A percentile compares a stretch with the other conserved stretches of the same genome.
Conservation (phyloP, 2,329 filamentous ascomycete species). For the Raffaelea ambrosiae region DNA sequence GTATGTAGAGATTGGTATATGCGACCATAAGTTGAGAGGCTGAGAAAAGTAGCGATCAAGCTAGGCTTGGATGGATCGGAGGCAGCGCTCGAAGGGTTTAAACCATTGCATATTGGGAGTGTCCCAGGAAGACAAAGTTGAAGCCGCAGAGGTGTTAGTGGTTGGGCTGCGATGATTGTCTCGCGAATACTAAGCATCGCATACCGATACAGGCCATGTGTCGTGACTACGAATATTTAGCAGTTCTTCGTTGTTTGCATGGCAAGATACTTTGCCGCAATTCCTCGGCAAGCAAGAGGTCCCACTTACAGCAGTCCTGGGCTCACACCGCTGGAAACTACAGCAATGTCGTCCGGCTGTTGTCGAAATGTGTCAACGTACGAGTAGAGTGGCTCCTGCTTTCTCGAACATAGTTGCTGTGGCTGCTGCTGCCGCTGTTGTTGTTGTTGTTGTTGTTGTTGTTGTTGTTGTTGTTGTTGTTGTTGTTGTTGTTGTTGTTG, state of each 20-base stretch:
- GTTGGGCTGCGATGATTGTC: background rate
- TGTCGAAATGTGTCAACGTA: constrained; percentile 2
- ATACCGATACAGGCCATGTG: constrained; percentile 7
- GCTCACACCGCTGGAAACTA: background rate
- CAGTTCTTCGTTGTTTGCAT: too few relatives aligned
- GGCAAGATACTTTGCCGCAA: too few relatives aligned
- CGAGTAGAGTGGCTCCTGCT: background rate
- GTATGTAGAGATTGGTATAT: constrained; percentile 4
- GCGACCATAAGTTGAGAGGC: background rate
- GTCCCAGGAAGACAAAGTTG: background rate
- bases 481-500: too few relatives aligned
- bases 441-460: too few relatives aligned
- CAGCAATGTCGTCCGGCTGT: constrained; percentile 4
- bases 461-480: too few relatives aligned
- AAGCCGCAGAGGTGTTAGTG: background rate
- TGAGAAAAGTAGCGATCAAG: constrained; percentile 9
- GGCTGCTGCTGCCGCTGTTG: background rate
- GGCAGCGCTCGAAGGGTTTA: constrained; percentile 10
- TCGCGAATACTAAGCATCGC: constrained; percentile 10
- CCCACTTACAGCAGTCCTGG: background rate
- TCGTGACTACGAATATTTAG: background rate
- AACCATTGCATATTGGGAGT: constrained; percentile 5
- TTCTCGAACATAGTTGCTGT: background rate
- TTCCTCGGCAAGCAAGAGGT: background rate
- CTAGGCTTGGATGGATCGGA: constrained; percentile 7